Percentiles rank a stretch among this genome's conserved stretches.
phyloP scores from a whole-genome alignment of 352 stramenopile species.

The Bremia lactucae region DNA sequence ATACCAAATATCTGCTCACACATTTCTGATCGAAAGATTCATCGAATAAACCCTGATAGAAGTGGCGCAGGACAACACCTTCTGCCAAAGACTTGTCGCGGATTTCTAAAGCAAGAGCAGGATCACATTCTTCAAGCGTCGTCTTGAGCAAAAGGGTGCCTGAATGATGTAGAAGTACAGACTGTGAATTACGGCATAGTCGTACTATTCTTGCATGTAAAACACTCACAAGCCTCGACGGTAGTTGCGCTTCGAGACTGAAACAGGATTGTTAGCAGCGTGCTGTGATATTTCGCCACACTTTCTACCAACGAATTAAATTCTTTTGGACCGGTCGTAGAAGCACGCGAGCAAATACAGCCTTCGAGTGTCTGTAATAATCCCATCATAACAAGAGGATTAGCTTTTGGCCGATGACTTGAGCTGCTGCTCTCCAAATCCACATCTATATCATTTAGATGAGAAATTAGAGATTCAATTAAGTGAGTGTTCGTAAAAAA shows the following conservation, averaged over 20 bases:
- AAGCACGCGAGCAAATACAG: conserved; percentile 78
- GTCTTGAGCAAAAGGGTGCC: conserved; percentile 88
- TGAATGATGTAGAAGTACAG: conserved; percentile 7
- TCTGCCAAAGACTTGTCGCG: conserved; percentile 88
- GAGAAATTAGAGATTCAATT: conserved; percentile 45
- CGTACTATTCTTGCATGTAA: background rate
- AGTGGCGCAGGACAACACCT: conserved; percentile 88
- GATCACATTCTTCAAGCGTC: conserved; percentile 82
- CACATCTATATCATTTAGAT: conserved; percentile 50
- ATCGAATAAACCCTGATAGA: conserved; percentile 90
- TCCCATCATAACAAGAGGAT: conserved; percentile 85
- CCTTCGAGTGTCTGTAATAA: conserved; percentile 87
- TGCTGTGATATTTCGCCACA: conserved; percentile 71
- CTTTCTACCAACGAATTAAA: conserved; percentile 51
- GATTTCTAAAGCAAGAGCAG: conserved; percentile 70
- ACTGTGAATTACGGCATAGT: background rate
- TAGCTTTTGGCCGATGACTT: conserved; percentile 8
- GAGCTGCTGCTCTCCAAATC: conserved; percentile 17
- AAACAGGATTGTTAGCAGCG: conserved; percentile 82
- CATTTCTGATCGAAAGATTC: conserved; percentile 87
- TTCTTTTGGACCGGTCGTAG: conserved; percentile 74
- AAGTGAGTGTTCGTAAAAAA: conserved; percentile 68
- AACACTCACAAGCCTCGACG: conserved; percentile 62
- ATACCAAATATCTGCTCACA: conserved; percentile 91
- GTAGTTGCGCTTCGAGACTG: conserved; percentile 82